Percentiles rank a stretch among this genome's conserved stretches.
Conservation (phyloP, 257 asterid species). For the Przewalskia tangutica region DNA sequence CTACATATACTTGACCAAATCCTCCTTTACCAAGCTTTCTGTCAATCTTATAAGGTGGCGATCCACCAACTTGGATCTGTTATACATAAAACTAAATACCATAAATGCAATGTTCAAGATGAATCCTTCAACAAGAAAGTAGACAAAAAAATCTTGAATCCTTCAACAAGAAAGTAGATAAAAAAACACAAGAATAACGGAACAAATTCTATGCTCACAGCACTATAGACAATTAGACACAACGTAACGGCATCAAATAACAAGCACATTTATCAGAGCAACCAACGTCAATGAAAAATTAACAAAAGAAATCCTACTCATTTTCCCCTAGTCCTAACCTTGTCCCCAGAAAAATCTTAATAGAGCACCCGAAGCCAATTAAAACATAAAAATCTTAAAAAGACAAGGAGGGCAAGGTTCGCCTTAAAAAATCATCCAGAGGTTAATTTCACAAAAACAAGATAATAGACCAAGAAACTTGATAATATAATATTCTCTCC, state of each 20-base stretch:
- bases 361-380: not conserved
- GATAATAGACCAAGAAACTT: not conserved
- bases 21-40: conserved; percentile 89
- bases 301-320: not conserved
- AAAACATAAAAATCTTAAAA: not conserved
- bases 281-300: not conserved
- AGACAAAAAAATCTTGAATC: not conserved
- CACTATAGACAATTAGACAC: not conserved
- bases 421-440: not conserved
- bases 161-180: not conserved
- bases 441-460: not conserved
- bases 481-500: not conserved
- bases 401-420: not conserved
- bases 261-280: not conserved
- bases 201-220: not conserved
- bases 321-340: not conserved
- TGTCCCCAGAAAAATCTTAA: not conserved
- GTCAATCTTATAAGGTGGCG: conserved; percentile 60
- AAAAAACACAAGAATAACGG: not conserved
- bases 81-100: conserved; percentile 3
- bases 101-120: conserved; percentile 1
- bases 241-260: not conserved
- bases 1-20: conserved; percentile 90
- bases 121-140: not conserved
- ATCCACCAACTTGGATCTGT: conserved; percentile 89